Evolutionary conservation across 192 early-diverging fungal genomes (phyloP).

Genomic region (Coemansia sp.): DNA sequence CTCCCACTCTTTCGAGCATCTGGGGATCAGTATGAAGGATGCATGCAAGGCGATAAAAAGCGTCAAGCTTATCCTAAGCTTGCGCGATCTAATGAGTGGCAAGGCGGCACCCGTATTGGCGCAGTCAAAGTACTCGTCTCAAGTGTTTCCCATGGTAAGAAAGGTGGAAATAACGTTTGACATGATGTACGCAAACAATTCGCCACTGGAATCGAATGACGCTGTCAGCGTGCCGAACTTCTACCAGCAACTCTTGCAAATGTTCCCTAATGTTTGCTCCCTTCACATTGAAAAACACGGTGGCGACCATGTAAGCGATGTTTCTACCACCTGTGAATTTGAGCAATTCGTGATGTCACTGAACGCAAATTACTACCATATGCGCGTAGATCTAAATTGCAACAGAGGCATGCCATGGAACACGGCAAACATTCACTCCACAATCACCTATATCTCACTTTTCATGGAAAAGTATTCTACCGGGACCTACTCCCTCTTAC

Average conservation of each 20-base stretch:
- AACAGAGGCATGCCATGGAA: background rate
- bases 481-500: background rate
- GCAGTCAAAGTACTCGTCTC: background rate
- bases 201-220: background rate
- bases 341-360: background rate
- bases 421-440: background rate
- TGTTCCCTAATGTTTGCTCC: background rate
- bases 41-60: background rate
- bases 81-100: background rate
- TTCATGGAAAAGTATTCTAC: background rate
- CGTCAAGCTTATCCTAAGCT: background rate
- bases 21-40: background rate
- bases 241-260: background rate
- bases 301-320: background rate
- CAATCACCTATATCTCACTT: background rate
- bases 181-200: background rate
- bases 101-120: background rate
- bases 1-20: background rate
- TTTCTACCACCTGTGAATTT: background rate
- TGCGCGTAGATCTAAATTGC: background rate
- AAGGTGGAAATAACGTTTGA: background rate
- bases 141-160: background rate
- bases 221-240: background rate
- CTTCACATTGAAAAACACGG: background rate
- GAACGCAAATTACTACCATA: background rate